Base-by-base conservation (phyloP, 345 rosid genomes). In the Citrus mangshanensis region DNA sequence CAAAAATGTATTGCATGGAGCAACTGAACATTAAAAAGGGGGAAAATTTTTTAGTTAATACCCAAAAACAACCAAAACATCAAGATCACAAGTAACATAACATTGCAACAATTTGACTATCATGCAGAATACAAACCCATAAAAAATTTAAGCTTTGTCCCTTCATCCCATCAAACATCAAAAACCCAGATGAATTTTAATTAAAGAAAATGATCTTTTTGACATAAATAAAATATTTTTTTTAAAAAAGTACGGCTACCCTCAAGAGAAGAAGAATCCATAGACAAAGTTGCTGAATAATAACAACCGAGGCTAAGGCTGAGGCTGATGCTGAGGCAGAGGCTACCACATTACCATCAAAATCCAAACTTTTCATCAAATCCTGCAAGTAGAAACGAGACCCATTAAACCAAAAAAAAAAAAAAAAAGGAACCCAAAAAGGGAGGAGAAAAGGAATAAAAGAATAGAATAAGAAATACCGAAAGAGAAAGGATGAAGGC, bases 271-370 rank as follows among this genome's bases (percentile, higher is more conserved):
- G 79, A 81, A 49, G 81, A 81, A 81, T 87, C 90, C 77, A 84
- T 83, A 59, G 68, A 72, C 67, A 76, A 75, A 76, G 78, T 54
- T 38, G 70, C 10, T n/a, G 54, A 74, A 62, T 32, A 72, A 81
- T 21, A 25, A 72, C 40, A 73, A 73, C 79, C 63, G 72, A 74
- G 68, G 54, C 9, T 69, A 3, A 40, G 46, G 46, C 13, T 40
- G 46, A 40, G 46, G 46, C 46, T 12, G 16, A 42, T 10, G 49
- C 79, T 58, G 71, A 74, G 68, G 54, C 12, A 65, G 79, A 66
- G 86, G 72, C 63, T 81, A 83, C 85, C 82, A 86, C 89, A 88
- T 85, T 90, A 70, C 85, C 61, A 84, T 67, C 83, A 70, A 80
- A 84, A 72, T 79, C 82, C 84, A 80, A 76, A 21, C 40, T 69